phyloP scores from a whole-genome alignment of 768 basidiomycete species.

The Grammothele lineata region DNA sequence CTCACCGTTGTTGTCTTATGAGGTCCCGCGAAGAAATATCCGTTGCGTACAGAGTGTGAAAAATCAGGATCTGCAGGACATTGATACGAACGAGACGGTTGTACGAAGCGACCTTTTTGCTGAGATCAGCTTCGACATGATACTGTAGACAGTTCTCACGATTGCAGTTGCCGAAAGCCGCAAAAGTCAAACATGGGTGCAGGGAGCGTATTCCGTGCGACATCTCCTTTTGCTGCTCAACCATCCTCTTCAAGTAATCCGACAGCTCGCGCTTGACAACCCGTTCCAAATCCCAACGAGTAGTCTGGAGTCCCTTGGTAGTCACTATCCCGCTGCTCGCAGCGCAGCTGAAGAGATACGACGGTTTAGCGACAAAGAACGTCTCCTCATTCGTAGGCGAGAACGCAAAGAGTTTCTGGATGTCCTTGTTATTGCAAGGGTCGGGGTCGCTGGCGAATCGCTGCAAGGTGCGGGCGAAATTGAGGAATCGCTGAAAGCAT shows the following conservation, averaged over 20 bases:
- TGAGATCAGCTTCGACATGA: conserved; percentile 26
- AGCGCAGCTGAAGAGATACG: conserved; percentile 21
- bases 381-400: conserved; percentile 22
- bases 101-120: conserved; percentile 29
- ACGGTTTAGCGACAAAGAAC: conserved; percentile 23
- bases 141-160: background rate
- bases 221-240: background rate
- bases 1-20: background rate
- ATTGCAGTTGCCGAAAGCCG: background rate
- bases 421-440: conserved; percentile 17
- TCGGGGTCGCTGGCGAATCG: conserved; percentile 26
- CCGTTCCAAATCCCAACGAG: background rate
- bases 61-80: conserved; percentile 46
- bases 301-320: conserved; percentile 14
- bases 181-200: background rate
- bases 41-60: conserved; percentile 6
- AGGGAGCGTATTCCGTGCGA: background rate
- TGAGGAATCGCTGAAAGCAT: conserved; percentile 31
- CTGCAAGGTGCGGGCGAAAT: conserved; percentile 31
- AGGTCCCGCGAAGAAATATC: background rate
- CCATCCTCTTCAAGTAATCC: background rate
- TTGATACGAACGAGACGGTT: conserved; percentile 40
- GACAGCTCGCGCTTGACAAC: background rate
- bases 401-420: conserved; percentile 36
- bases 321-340: too few relatives aligned